Base-by-base conservation (phyloP, 768 basidiomycete species). In the Collybia mongolica region DNA sequence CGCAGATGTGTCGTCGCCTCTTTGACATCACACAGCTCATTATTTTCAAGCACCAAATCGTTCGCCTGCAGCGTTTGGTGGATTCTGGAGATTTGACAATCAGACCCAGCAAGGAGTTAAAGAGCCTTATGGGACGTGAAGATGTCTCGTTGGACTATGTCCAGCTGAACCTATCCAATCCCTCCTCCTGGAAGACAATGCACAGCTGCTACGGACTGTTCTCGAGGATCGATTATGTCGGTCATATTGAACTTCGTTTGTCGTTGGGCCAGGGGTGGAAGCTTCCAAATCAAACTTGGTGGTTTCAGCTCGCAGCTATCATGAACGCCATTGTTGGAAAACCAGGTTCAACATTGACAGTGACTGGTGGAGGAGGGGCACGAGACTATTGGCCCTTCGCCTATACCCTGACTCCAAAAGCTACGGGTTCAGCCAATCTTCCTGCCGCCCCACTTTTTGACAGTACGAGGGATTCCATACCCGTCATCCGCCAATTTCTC, bases 241-340 rank as follows among this genome's bases (percentile, higher is more conserved):
- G 14, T 22, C 19, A 24, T 28, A 15, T 17, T 29, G 36, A 46
- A 19, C 2, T 51, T 23, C 43, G 20, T 18, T 46, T 50, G 18
- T 50, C 41, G 28, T 41, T 22, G 12, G 23, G 20, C 2, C 39
- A 50, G 32, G 42, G 28, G 35, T 38, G n/a, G 26, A 41, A 23
- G 19, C 37, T 11, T 19, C 28, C 37, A 17, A 17, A 29, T 53
- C 42, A 19, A 24, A 18, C 36, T n/a, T 50, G 53, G 53, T 18
- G 17, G 36, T 42, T 46, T n/a, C 26, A 50, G 17, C 40, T 54
- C 15, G 40, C 45, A 39, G 53, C 49, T 38, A 39, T 54, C 6
- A 54, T 54, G 53, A 54, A 51, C 23, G 29, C 41, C 6, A 49
- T 51, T n/a, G 53, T 37, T 7, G 26, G 32, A 35, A 54, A 47